Conservation (phyloP, 2,329 filamentous ascomycete species). For the Aspergillus intermedius region DNA sequence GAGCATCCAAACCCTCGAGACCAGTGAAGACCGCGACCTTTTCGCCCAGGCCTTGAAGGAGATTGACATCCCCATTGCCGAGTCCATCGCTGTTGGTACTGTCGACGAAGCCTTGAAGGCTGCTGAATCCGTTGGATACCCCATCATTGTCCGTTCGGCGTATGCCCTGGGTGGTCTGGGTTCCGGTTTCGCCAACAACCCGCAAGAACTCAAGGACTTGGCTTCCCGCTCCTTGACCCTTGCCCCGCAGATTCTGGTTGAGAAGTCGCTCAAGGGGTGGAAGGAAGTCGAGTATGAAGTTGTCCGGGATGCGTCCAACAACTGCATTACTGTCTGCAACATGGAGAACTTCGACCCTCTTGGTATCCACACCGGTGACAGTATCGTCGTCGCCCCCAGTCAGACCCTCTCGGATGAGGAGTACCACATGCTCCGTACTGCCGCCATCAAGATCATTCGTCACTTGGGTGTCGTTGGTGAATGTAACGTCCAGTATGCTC, state of each 20-base stretch:
- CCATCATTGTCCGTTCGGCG: slow-evolving; percentile 94
- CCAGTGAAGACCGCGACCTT: slow-evolving; percentile 90
- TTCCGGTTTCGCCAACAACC: slow-evolving; percentile 90
- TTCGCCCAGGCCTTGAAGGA: slow-evolving; percentile 94
- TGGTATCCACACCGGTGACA: slow-evolving; percentile 96
- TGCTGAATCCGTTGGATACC: slow-evolving; percentile 82
- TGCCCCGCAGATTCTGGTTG: slow-evolving; percentile 91
- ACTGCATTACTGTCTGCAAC: slow-evolving; percentile 98
- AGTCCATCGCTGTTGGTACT: slow-evolving; percentile 86
- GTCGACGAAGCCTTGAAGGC: slow-evolving; percentile 88
- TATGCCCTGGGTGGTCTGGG: slow-evolving; percentile 95
- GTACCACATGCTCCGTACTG: slow-evolving; percentile 97
- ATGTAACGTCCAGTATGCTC: slow-evolving; percentile 96
- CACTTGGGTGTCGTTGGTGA: slow-evolving; percentile 96
- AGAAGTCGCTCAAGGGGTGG: slow-evolving; percentile 99
- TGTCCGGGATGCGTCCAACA: slow-evolving; percentile 92
- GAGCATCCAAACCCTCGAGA: slow-evolving; percentile 87
- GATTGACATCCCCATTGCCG: slow-evolving; percentile 94
- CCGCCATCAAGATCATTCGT: slow-evolving; percentile 96
- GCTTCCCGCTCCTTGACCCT: slow-evolving; percentile 86
- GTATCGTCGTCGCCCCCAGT: slow-evolving; percentile 93
- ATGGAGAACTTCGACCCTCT: slow-evolving; percentile 99
- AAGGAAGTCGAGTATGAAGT: slow-evolving; percentile 99
- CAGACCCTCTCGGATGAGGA: slow-evolving; percentile 97
- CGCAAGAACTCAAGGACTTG: slow-evolving; percentile 89